These are phyloP conservation scores for Mycotypha africana DNA, from an alignment of 371 early-diverging fungal genomes.

Conservation along the genomic window DNA sequence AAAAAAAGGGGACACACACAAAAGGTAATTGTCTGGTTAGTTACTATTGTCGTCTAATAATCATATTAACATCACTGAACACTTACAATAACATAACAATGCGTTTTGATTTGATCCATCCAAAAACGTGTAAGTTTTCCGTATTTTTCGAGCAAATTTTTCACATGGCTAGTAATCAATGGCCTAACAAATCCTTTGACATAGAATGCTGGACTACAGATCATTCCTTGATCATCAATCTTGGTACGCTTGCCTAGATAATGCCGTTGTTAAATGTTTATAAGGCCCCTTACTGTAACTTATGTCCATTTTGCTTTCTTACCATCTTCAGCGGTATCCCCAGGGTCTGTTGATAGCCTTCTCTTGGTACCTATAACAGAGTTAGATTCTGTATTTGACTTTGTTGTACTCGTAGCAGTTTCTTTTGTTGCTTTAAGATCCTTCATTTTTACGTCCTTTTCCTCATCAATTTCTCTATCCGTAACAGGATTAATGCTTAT, in stretches of 20 bases:
- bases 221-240: not conserved
- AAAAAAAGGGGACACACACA: not conserved
- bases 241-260: constrained; percentile 1
- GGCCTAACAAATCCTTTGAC: constrained; percentile 80
- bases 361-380: constrained; percentile 15
- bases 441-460: no score
- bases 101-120: constrained; percentile 85
- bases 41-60: no score
- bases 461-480: no score
- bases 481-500: not conserved
- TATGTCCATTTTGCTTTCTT: not conserved
- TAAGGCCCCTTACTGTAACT: not conserved
- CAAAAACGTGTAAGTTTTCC: constrained; percentile 68
- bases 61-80: no score
- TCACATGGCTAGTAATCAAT: constrained; percentile 55
- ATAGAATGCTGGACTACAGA: constrained; percentile 37
- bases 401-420: no score
- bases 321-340: not conserved
- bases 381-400: no score
- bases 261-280: not conserved
- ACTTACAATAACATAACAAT: constrained; percentile 74
- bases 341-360: constrained; percentile 5
- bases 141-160: constrained; percentile 57
- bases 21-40: no score
- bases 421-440: no score